Conservation (phyloP, 768 basidiomycete species). For the Candolleomyces eurysporus region DNA sequence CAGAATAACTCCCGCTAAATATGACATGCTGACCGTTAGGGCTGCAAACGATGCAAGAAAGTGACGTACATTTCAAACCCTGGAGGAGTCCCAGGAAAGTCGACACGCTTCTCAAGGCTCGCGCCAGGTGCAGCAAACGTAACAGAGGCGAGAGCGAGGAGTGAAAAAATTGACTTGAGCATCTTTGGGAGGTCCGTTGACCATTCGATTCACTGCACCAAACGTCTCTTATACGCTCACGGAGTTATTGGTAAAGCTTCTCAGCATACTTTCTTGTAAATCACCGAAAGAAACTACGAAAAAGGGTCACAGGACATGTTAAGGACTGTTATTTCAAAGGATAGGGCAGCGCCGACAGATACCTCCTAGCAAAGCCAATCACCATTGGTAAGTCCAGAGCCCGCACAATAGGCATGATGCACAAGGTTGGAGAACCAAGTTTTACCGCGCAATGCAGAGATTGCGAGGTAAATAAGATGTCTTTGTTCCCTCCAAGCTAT, state of each 20-base stretch:
- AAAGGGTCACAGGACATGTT: too few relatives aligned
- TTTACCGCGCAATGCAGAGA: too few relatives aligned
- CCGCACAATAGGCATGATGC: too few relatives aligned
- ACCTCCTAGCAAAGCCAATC: too few relatives aligned
- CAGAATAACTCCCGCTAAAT: constrained; percentile 14
- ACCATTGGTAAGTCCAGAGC: too few relatives aligned
- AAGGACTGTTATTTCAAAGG: too few relatives aligned
- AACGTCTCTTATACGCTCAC: neutral
- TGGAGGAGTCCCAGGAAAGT: neutral
- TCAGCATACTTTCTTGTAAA: too few relatives aligned
- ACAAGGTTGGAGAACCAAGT: too few relatives aligned
- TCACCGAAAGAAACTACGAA: too few relatives aligned
- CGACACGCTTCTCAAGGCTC: neutral
- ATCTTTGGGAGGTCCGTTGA: neutral
- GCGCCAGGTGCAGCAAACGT: neutral
- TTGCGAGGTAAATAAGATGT: neutral
- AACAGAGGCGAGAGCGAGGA: neutral
- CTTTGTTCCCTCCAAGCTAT: neutral
- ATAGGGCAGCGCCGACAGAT: too few relatives aligned
- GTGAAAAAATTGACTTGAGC: constrained; percentile 2
- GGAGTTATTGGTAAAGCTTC: too few relatives aligned
- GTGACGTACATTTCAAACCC: constrained; percentile 11
- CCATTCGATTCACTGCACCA: neutral
- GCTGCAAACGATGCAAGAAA: neutral
- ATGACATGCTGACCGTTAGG: neutral